Evolutionary conservation across 2,329 filamentous ascomycete genomes (phyloP).

Genomic region (Stachybotrys elegans): DNA sequence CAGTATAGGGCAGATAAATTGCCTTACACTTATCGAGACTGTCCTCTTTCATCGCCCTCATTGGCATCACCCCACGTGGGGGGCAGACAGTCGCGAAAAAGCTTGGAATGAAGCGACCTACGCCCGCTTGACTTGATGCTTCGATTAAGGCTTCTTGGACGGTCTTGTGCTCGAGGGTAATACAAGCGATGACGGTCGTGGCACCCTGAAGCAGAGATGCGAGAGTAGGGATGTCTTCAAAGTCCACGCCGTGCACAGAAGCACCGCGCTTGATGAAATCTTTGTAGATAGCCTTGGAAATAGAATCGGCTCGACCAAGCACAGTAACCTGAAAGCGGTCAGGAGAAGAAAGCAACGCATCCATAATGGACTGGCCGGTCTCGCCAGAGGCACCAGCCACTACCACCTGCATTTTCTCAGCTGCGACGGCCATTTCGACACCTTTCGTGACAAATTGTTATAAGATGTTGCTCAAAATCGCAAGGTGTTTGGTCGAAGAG

Average conservation of each 20-base stretch:
- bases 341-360: conserved; percentile 27
- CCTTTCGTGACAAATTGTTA: no score
- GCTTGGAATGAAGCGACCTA: conserved; percentile 44
- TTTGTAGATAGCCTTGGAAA: conserved; percentile 37
- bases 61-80: conserved; percentile 20
- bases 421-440: no score
- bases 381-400: conserved; percentile 37
- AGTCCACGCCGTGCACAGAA: conserved; percentile 35
- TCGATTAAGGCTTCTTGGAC: conserved; percentile 42
- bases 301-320: conserved; percentile 39
- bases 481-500: no score
- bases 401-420: conserved; percentile 23
- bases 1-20: conserved; percentile 46
- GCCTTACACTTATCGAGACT: conserved; percentile 44
- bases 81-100: conserved; percentile 19
- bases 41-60: conserved; percentile 35
- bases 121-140: conserved; percentile 42
- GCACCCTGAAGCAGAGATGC: conserved; percentile 33
- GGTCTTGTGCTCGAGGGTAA: conserved; percentile 37
- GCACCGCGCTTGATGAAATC: conserved; percentile 36
- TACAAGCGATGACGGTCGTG: conserved; percentile 39
- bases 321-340: conserved; percentile 38
- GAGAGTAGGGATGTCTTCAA: conserved; percentile 34
- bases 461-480: no score
- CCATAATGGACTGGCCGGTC: conserved; percentile 32